Conservation (phyloP, 805 yeast genomes). For the Candida arabinofermentans region DNA sequence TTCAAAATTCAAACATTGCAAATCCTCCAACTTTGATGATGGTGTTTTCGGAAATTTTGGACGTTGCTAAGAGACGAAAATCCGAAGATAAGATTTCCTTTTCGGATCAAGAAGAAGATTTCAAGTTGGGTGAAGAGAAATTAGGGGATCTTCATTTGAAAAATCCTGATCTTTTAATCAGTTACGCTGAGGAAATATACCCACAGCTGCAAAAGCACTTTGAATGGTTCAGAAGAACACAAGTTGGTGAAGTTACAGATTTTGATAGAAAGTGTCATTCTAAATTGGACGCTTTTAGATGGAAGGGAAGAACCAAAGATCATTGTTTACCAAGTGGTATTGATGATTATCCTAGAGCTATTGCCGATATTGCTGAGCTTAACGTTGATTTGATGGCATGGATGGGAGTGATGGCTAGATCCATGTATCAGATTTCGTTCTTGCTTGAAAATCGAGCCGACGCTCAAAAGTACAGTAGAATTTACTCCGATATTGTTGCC, state of each 20-base stretch:
- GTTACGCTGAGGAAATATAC: constrained; percentile 62
- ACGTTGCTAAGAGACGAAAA: constrained; percentile 33
- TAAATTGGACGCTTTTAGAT: constrained; percentile 66
- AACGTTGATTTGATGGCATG: constrained; percentile 88
- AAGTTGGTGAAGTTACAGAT: constrained; percentile 67
- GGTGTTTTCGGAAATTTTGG: constrained; percentile 55
- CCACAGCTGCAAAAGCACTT: constrained; percentile 75
- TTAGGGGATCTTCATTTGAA: constrained; percentile 51
- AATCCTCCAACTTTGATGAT: constrained; percentile 94
- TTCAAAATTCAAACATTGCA: constrained; percentile 85
- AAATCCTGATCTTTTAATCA: constrained; percentile 54
- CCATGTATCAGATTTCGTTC: constrained; percentile 71
- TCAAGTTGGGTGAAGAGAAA: constrained; percentile 25
- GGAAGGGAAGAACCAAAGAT: constrained; percentile 86
- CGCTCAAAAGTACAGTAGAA: constrained; percentile 43
- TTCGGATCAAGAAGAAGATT: constrained; percentile 20
- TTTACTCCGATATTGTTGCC: constrained; percentile 51
- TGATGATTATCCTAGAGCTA: constrained; percentile 92
- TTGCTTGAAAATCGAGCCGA: constrained; percentile 59
- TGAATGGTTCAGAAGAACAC: constrained; percentile 81
- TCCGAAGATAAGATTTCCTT: constrained; percentile 18
- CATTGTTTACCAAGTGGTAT: constrained; percentile 91
- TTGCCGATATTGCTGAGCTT: constrained; percentile 83
- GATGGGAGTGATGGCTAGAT: constrained; percentile 89
- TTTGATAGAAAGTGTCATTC: constrained; percentile 59